Evolutionary conservation across 768 basidiomycete species (phyloP).

Genomic region (Phanerochaete sordida): DNA sequence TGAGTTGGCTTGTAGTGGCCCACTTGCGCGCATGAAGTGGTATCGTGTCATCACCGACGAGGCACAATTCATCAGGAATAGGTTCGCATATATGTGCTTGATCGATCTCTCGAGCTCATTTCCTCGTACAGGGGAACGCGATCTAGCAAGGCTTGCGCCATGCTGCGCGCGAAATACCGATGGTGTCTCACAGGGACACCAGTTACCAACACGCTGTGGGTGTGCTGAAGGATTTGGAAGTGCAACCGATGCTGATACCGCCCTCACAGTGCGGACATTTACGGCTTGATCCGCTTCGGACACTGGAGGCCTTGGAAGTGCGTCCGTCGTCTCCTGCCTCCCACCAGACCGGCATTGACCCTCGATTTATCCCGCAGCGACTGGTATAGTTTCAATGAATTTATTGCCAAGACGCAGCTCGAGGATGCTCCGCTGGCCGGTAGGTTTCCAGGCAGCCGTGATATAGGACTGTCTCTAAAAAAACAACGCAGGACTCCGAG

Average conservation of each 20-base stretch:
- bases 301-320: constrained; percentile 63
- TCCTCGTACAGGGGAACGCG: constrained; percentile 42
- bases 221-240: background rate
- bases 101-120: background rate
- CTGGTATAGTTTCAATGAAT: constrained; percentile 61
- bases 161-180: constrained; percentile 59
- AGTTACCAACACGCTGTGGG: constrained; percentile 66
- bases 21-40: constrained; percentile 59
- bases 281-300: constrained; percentile 68
- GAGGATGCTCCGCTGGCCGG: constrained; percentile 61
- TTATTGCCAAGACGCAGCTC: constrained; percentile 52
- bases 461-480: background rate
- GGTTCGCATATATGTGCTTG: constrained; percentile 27
- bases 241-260: background rate
- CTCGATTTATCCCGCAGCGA: constrained; percentile 30
- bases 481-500: constrained; percentile 41
- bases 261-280: constrained; percentile 57
- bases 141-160: constrained; percentile 54
- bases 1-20: constrained; percentile 38
- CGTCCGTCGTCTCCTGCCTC: background rate
- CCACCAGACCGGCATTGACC: background rate
- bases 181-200: constrained; percentile 83
- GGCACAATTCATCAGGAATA: constrained; percentile 72
- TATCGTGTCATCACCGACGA: constrained; percentile 76
- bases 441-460: constrained; percentile 14